These are phyloP conservation scores for Rhytidhysteron rufulum DNA, from an alignment of 2,329 filamentous ascomycete genomes.

Conservation along the genomic window DNA sequence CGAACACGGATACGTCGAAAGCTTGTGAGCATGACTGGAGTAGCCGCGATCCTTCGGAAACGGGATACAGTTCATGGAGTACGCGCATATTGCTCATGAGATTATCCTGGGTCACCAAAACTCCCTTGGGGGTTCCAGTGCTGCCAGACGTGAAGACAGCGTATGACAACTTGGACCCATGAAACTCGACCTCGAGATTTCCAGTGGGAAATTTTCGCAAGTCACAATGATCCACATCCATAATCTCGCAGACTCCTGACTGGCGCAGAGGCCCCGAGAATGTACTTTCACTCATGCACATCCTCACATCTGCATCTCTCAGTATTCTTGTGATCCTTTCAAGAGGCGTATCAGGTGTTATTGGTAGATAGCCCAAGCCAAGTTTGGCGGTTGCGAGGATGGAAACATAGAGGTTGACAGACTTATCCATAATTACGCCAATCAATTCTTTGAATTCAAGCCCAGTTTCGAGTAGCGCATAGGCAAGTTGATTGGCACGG, in stretches of 20 bases:
- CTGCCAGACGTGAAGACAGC: constrained; percentile 81
- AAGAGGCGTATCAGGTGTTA: constrained; percentile 67
- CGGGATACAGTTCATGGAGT: constrained; percentile 64
- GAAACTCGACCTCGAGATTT: constrained; percentile 36
- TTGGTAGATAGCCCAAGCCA: constrained; percentile 75
- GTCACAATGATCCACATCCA: constrained; percentile 30
- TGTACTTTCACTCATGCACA: constrained; percentile 42
- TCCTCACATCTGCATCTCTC: constrained; percentile 51
- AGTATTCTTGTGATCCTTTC: constrained; percentile 62
- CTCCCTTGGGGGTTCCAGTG: constrained; percentile 75
- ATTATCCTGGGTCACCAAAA: constrained; percentile 71
- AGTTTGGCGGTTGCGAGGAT: constrained; percentile 73
- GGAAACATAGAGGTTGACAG: constrained; percentile 64
- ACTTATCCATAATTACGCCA: constrained; percentile 77
- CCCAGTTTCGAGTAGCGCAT: constrained; percentile 48
- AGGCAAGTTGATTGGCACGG: constrained; percentile 61
- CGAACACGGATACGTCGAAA: constrained; percentile 85
- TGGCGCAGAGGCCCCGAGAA: constrained; percentile 8
- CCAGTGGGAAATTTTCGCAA: constrained; percentile 25
- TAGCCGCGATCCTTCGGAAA: constrained; percentile 52
- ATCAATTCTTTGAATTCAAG: constrained; percentile 56
- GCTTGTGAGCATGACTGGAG: constrained; percentile 80
- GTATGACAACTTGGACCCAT: constrained; percentile 61
- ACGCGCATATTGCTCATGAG: constrained; percentile 71
- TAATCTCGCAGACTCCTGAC: constrained; percentile 7